Conservation (phyloP, 2,329 filamentous ascomycete species). For the Pyrenochaeta sp. region DNA sequence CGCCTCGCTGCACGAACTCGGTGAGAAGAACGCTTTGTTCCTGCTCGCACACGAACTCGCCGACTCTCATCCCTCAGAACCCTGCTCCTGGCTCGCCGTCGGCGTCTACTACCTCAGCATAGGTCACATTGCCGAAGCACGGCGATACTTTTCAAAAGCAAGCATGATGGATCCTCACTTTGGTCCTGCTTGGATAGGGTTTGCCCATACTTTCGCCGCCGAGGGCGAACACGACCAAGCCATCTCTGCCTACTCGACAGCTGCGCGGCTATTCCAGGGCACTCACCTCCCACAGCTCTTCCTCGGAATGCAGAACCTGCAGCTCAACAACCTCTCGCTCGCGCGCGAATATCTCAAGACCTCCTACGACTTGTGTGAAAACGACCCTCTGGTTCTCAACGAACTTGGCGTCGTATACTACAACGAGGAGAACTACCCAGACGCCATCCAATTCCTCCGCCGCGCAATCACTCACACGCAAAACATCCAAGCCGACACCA, state of each 20-base stretch:
- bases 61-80: slow-evolving; percentile 88
- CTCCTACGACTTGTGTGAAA: slow-evolving; percentile 81
- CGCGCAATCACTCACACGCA: slow-evolving; percentile 78
- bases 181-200: slow-evolving; percentile 97
- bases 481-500: slow-evolving; percentile 81
- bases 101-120: slow-evolving; percentile 94
- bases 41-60: slow-evolving; percentile 91
- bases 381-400: slow-evolving; percentile 89
- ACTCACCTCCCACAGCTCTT: slow-evolving; percentile 96
- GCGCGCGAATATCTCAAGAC: slow-evolving; percentile 94
- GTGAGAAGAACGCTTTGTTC: slow-evolving; percentile 86
- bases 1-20: slow-evolving; percentile 87
- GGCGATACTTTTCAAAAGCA: slow-evolving; percentile 95
- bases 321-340: slow-evolving; percentile 91
- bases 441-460: slow-evolving; percentile 79
- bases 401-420: slow-evolving; percentile 97
- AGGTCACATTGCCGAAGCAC: slow-evolving; percentile 87
- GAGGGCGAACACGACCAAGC: slow-evolving; percentile 98
- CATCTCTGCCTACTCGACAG: slow-evolving; percentile 96
- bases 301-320: slow-evolving; percentile 97
- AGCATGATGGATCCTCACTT: slow-evolving; percentile 98
- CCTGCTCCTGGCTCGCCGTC: slow-evolving; percentile 92
- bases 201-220: slow-evolving; percentile 96
- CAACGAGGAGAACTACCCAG: slow-evolving; percentile 80
- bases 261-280: slow-evolving; percentile 92